Base-by-base conservation (phyloP, 495 filamentous ascomycete genomes). In the Emericellopsis terricola region DNA sequence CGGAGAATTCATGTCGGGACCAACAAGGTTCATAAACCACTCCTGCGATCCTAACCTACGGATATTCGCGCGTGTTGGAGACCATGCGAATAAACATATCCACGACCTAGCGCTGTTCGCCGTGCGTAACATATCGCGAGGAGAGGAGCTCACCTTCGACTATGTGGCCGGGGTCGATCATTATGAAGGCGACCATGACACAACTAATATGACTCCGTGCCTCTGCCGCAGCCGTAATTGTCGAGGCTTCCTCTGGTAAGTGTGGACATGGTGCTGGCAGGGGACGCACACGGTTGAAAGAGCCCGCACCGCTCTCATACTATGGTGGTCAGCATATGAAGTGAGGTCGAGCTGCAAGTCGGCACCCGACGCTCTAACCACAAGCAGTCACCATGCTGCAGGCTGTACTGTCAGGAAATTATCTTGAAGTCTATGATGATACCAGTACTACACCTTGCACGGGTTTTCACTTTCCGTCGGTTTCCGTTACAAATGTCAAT, bases 51-150 rank as follows among this genome's bases (percentile, higher is more conserved):
- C 75, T 0, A 75, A 94, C 44, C 76, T 83, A 53, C 68, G 77
- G 19, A 80, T 85, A 35, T 82, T 87, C 42, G 74, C 83, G 0
- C 80, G 89, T 0, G 81, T 82, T 6, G 76, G 72, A 13, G 81
- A 83, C 41, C 75, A 80, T 30, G 65, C 69, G 3, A 81, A 93
- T 39, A 62, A 70, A 18, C 61, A 67, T 10, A 59, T 94, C 8
- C 92, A 94, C 45, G 78, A 94, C 38, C 56, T 97, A 2, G 86
- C 83, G 0, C 74, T 94, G 40, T 97, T 97, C 41, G 79, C 87
- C 0, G 55, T 72, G 5, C 48, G 64, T 7, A 71, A 80, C 21
- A 83, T 97, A 18, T 55, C 62, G 0, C 62, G 70, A 2, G 64
- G 61, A 2, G 74, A 72, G 4, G 86, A 96, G 47, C 44, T 96